Conservation (phyloP, 2,329 filamentous ascomycete species). For the Diaporthe australafricana region DNA sequence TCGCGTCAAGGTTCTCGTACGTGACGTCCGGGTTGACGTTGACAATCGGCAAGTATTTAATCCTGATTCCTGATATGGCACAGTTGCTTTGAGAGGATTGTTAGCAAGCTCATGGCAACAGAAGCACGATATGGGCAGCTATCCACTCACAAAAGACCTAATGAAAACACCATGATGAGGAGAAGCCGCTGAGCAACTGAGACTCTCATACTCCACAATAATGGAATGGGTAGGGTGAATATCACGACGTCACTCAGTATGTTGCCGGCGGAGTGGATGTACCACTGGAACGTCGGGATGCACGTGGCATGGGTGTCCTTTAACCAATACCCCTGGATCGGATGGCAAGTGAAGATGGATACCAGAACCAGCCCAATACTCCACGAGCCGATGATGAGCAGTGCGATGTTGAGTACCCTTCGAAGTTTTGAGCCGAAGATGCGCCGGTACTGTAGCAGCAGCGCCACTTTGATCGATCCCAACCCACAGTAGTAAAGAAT, state of each 20-base stretch:
- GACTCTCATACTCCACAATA: slow-evolving; percentile 10
- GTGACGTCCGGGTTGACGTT: slow-evolving; percentile 9
- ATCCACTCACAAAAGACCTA: slow-evolving; percentile 24
- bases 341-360: slow-evolving; percentile 21
- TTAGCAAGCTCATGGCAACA: not conserved
- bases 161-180: slow-evolving; percentile 14
- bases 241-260: slow-evolving; percentile 19
- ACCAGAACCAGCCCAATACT: slow-evolving; percentile 14
- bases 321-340: slow-evolving; percentile 1
- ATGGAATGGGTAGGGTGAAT: slow-evolving; percentile 6
- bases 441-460: slow-evolving; percentile 25
- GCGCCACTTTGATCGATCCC: slow-evolving; percentile 13
- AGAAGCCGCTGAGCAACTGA: not conserved
- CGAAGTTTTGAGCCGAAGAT: slow-evolving; percentile 16
- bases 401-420: not conserved
- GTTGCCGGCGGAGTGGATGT: slow-evolving; percentile 25
- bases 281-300: slow-evolving; percentile 10
- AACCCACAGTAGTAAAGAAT: slow-evolving; percentile 24
- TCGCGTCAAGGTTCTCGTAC: slow-evolving; percentile 19
- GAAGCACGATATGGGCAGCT: accelerated
- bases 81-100: not conserved
- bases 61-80: slow-evolving; percentile 16
- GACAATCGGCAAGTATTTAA: not conserved
- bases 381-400: slow-evolving; percentile 6
- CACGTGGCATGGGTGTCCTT: not conserved